Evolutionary conservation across 805 yeast genomes (phyloP), one percentile per base, ranked within the genome.

Genomic region (Allodekkera sacchari): DNA sequence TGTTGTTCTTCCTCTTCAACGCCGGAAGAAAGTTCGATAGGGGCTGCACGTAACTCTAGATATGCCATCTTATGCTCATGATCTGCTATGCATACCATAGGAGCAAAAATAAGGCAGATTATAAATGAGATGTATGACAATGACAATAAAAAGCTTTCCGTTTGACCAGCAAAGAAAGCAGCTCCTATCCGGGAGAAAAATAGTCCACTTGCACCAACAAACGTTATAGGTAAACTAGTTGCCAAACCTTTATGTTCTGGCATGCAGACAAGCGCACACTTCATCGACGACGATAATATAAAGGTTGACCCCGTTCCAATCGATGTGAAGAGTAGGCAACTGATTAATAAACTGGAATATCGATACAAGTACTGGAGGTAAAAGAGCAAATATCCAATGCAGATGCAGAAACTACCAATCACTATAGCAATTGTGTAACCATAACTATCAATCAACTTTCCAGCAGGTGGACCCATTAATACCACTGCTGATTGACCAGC

Each of bases 161-260:
- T 77, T 36, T 74, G 71, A 3, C 78, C 77, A 0, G 78, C 71
- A 37, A 57, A 74, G 35, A 74, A 60, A 11, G 61, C 41, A 8
- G 71, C 56, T 2, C 77, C 78, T 15, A 74, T 44, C 2, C 68
- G 59, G 1, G 87, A 77, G 48, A 71, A 77, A 31, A 77, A 64
- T 44, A 78, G 65, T 4, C 92, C 92, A 49, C 82, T 73, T 11
- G 79, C 63, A 0, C 94, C 94, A 51, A 77, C 80, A 27, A 80
- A 68, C 1, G 88, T 77, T 51, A 81, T 64, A 3, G 89, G 87
- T 27, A 81, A 61, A 0, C 85, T 72, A 1, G 92, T 77, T 4
- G 92, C 88, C 7, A 80, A 62, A 3, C 92, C 94, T 33, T 83
- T 55, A 23, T 68, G 59, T 26, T 68, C 62, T 1, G 94, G 89